These are phyloP conservation scores for Triticum turgidum DNA, from an alignment of 176 grass and related monocot species.

Conservation along the genomic window DNA sequence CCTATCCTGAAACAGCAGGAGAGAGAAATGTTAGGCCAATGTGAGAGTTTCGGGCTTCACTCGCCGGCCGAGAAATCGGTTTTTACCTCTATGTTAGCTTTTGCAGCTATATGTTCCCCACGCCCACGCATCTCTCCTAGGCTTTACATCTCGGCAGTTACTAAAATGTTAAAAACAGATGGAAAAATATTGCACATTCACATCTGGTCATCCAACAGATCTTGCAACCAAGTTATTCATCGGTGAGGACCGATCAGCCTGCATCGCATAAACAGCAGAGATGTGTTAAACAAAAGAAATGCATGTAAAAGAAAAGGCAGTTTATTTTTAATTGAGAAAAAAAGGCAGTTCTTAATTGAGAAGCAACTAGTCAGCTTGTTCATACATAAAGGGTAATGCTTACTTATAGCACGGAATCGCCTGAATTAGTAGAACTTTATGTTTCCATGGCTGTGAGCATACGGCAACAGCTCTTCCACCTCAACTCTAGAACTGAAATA, in stretches of 20 bases:
- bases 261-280: neutral
- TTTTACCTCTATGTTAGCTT: conserved; percentile 54
- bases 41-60: conserved; percentile 1
- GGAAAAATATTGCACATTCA: conserved; percentile 23
- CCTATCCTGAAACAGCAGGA: conserved; percentile 43
- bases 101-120: neutral
- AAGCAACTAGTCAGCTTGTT: neutral
- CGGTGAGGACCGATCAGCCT: neutral
- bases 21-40: neutral
- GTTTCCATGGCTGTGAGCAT: conserved; percentile 47
- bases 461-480: conserved; percentile 92
- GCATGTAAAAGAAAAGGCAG: neutral
- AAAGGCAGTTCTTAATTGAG: neutral
- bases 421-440: conserved; percentile 46
- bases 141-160: neutral
- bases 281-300: conserved; percentile 20
- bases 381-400: conserved; percentile 2
- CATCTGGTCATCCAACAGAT: conserved; percentile 36
- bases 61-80: neutral
- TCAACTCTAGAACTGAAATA: conserved; percentile 79
- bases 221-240: conserved; percentile 1
- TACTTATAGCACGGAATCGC: neutral
- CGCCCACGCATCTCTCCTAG: neutral
- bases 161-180: conserved; percentile 20
- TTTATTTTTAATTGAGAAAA: neutral